Evolutionary conservation across 2,329 filamentous ascomycete genomes (phyloP).

Genomic region (Cucurbitaria berberidis): DNA sequence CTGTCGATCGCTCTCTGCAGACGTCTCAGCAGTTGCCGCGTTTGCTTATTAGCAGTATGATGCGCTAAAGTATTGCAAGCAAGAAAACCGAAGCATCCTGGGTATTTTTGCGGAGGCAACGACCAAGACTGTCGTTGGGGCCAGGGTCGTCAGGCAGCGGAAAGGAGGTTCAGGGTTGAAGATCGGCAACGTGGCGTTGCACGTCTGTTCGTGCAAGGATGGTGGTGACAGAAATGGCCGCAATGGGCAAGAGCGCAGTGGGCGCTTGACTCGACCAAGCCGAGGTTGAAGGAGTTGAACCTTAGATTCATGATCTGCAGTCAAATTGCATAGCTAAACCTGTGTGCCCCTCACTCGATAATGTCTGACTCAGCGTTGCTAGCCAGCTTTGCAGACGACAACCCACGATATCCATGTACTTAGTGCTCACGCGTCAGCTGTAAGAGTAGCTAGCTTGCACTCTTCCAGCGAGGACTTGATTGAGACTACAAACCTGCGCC

Average conservation of each 20-base stretch:
- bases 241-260: constrained; percentile 3
- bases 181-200: constrained; percentile 18
- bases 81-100: constrained; percentile 11
- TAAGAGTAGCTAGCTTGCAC: not conserved
- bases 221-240: not conserved
- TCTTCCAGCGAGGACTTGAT: not conserved
- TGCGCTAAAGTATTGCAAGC: constrained; percentile 18
- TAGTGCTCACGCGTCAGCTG: not conserved
- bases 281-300: not conserved
- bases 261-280: constrained; percentile 5
- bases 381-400: not conserved
- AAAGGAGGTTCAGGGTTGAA: constrained; percentile 2
- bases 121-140: constrained; percentile 7
- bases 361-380: constrained; percentile 5
- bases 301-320: not conserved
- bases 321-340: not conserved
- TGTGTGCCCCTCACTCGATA: not conserved
- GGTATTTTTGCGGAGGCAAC: constrained; percentile 12
- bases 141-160: constrained; percentile 11
- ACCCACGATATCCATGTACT: constrained; percentile 9
- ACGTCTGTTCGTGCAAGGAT: constrained; percentile 1
- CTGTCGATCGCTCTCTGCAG: constrained; percentile 14
- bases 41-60: constrained; percentile 2
- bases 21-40: constrained; percentile 14
- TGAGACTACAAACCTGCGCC: not conserved